Conservation (phyloP, 305 asterid genomes). For the Fraxinus xanthoxyloides region DNA sequence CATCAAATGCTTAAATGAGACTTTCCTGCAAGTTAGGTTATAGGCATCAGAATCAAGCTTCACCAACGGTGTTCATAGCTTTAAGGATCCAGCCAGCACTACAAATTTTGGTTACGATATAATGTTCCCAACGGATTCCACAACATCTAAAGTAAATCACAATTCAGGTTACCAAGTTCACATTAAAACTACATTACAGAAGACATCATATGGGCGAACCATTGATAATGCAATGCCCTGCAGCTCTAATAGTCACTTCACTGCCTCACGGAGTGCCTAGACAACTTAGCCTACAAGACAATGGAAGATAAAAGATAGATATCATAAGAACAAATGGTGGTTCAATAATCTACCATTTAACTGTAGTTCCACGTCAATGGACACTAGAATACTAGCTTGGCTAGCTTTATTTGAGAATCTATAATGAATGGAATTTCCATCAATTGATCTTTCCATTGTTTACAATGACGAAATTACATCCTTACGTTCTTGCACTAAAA, state of each 20-base stretch:
- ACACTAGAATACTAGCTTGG: no score
- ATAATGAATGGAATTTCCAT: background rate
- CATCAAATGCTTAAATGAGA: background rate
- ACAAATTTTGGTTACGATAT: background rate
- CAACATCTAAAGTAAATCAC: background rate
- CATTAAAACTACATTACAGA: no score
- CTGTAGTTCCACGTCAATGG: background rate
- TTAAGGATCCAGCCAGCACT: background rate
- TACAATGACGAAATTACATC: background rate
- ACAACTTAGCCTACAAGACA: conserved; percentile 42
- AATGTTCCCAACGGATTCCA: background rate
- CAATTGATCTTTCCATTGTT: background rate
- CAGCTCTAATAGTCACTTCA: no score
- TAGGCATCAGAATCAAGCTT: background rate
- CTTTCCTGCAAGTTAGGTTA: background rate
- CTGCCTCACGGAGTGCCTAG: conserved; percentile 34
- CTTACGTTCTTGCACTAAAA: background rate
- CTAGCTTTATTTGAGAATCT: background rate
- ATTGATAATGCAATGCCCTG: no score
- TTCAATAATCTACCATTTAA: background rate
- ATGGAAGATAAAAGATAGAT: background rate
- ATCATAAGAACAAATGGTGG: background rate
- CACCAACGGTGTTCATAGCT: background rate
- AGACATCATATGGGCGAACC: no score
- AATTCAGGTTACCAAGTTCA: background rate